Evolutionary conservation across 164 flowering plant species (phyloP).

Genomic region (grape (Vitis vinifera)): ASM3070453v1 NC_081811.1:11882501-11883000

Average conservation of each 20-base stretch:
- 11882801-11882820: slow-evolving; percentile 76
- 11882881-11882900: slow-evolving; percentile 66
- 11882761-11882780: slow-evolving; percentile 83
- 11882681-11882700: slow-evolving; percentile 71
- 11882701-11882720: slow-evolving; percentile 79
- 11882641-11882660: slow-evolving; percentile 27
- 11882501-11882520: slow-evolving; percentile 34
- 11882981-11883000: slow-evolving; percentile 87
- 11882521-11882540: no score
- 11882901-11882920: slow-evolving; percentile 86
- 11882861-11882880: slow-evolving; percentile 33
- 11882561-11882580: slow-evolving; percentile 96
- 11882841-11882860: slow-evolving; percentile 92
- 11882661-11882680: slow-evolving; percentile 87
- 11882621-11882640: not conserved
- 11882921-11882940: slow-evolving; percentile 92
- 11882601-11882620: slow-evolving; percentile 53
- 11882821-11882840: slow-evolving; percentile 94
- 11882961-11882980: slow-evolving; percentile 86
- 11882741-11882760: slow-evolving; percentile 84
- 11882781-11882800: slow-evolving; percentile 59
- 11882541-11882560: no score
- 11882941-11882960: slow-evolving; percentile 85
- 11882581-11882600: slow-evolving; percentile 52
- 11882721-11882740: slow-evolving; percentile 94